Evolutionary conservation across 148 eudicot species (phyloP).

Genomic region (Rhododendron williamsianum): DNA sequence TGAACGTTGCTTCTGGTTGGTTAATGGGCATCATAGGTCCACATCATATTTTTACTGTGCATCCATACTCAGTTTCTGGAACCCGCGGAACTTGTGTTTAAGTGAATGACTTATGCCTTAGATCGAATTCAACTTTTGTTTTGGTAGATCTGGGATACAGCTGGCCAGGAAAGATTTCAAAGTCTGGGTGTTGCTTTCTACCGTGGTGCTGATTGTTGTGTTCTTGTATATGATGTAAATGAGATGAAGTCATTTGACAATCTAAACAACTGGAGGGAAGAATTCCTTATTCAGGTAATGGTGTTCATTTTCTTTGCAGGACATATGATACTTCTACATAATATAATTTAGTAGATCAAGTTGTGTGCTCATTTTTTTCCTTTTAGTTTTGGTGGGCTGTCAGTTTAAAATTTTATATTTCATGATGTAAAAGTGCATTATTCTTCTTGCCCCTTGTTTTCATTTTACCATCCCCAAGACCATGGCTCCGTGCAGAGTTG

Average conservation of each 20-base stretch:
- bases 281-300: constrained; percentile 81
- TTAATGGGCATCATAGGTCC: background rate
- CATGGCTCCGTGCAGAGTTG: background rate
- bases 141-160: constrained; percentile 93
- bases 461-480: background rate
- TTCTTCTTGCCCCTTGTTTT: background rate
- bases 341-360: background rate
- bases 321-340: background rate
- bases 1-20: background rate
- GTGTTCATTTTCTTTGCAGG: background rate
- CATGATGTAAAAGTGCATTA: background rate
- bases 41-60: background rate
- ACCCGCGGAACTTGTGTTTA: background rate
- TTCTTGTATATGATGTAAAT: constrained; percentile 92
- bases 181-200: constrained; percentile 98
- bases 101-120: background rate
- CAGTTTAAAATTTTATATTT: background rate
- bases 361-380: background rate
- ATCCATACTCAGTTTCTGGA: background rate
- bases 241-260: constrained; percentile 87
- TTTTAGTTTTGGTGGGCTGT: background rate
- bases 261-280: constrained; percentile 92
- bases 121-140: constrained; percentile 6
- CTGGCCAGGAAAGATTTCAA: constrained; percentile 97
- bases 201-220: constrained; percentile 97